phyloP scores from a whole-genome alignment of 1,284 basidiomycete species.

The Sanghuangporus weigelae region DNA sequence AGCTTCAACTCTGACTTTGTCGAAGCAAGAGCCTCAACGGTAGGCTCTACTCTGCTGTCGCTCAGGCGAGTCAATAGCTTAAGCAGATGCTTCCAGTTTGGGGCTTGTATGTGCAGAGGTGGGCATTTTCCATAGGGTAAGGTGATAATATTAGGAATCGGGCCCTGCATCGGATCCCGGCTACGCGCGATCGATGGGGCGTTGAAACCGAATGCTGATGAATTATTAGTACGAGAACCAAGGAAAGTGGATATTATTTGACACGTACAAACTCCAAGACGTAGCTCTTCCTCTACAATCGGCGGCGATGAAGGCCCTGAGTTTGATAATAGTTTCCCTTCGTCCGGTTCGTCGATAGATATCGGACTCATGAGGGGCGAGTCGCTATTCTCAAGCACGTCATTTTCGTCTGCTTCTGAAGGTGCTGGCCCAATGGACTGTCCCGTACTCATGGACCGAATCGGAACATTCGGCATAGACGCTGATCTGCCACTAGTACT shows the following conservation, averaged over 20 bases:
- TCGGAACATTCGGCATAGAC: neutral
- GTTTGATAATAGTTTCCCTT: conserved; percentile 5
- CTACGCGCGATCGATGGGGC: conserved; percentile 49
- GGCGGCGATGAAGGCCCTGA: conserved; percentile 1
- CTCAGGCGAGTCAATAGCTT: conserved; percentile 68
- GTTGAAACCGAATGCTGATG: conserved; percentile 58
- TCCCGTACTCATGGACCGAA: neutral
- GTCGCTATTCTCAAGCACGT: neutral
- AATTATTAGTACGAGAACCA: neutral
- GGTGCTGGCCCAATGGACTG: neutral
- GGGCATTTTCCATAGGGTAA: conserved; percentile 63
- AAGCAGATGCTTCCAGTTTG: conserved; percentile 65
- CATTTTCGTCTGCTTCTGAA: neutral
- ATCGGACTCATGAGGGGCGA: neutral
- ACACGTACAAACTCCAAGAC: conserved; percentile 18
- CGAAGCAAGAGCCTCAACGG: conserved; percentile 56
- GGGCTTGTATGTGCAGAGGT: conserved; percentile 65
- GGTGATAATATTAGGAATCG: conserved; percentile 65
- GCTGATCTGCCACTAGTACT: conserved; percentile 2
- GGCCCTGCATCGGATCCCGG: conserved; percentile 40
- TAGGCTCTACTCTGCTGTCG: conserved; percentile 62
- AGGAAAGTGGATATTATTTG: neutral
- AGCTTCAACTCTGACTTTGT: conserved; percentile 54
- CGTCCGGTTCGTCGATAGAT: neutral
- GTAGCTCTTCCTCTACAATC: conserved; percentile 18